phyloP scores from a whole-genome alignment of 345 rosid species.

The Populus alba region DNA sequence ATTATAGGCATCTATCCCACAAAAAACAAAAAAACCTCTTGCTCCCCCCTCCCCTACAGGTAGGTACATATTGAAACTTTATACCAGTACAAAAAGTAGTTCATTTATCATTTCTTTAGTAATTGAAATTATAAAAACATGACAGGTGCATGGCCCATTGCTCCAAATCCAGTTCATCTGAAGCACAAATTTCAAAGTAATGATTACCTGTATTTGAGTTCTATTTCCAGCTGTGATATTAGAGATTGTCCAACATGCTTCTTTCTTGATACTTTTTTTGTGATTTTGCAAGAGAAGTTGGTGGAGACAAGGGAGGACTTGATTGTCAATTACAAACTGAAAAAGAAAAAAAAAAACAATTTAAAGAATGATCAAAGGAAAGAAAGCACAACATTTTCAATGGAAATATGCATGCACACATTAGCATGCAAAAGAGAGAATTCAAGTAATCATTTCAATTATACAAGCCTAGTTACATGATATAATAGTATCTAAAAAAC shows the following conservation, averaged over 20 bases:
- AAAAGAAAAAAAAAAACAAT: neutral
- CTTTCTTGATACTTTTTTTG: conserved; percentile 26
- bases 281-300: conserved; percentile 30
- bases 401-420: neutral
- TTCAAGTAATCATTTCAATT: neutral
- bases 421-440: too few species aligned
- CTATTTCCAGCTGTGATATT: conserved; percentile 33
- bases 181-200: neutral
- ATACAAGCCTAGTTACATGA: neutral
- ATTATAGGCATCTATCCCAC: neutral
- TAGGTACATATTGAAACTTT: too few species aligned
- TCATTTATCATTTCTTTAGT: neutral
- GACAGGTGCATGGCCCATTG: neutral
- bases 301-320: conserved; percentile 27
- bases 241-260: conserved; percentile 38
- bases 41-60: too few species aligned
- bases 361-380: neutral
- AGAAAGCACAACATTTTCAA: neutral
- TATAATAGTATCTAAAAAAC: neutral
- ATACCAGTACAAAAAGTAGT: neutral
- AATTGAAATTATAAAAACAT: neutral
- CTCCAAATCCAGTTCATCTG: neutral
- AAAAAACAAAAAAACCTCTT: too few species aligned
- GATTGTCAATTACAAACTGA: conserved; percentile 29
- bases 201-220: conserved; percentile 33